A percentile compares a stretch with the other conserved stretches of the same genome.
These are phyloP conservation scores for Neonectria ditissima DNA, from an alignment of 2,329 filamentous ascomycete genomes.

Conservation along the genomic window DNA sequence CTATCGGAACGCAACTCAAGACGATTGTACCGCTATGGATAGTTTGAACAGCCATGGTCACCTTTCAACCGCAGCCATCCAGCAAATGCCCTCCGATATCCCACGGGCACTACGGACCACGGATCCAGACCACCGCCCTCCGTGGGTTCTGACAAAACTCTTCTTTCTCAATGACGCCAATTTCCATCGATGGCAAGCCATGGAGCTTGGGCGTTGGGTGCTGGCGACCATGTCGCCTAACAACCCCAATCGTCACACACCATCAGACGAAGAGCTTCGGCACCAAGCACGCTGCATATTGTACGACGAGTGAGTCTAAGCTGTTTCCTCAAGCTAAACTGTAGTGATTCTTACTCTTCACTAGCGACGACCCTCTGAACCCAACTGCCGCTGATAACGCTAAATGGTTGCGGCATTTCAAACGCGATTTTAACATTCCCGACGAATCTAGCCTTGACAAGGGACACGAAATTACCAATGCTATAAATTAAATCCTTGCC, in stretches of 20 bases:
- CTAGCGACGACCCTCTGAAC: not conserved
- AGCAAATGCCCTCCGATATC: too few species aligned
- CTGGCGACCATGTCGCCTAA: conserved; percentile 30
- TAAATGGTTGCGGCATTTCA: not conserved
- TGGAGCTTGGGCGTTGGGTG: conserved; percentile 28
- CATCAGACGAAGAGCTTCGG: conserved; percentile 29
- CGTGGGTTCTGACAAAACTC: too few species aligned
- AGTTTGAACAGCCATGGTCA: too few species aligned
- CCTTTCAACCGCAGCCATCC: too few species aligned
- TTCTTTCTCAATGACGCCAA: conserved; percentile 8
- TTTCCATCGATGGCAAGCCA: conserved; percentile 23
- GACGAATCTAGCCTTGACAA: not conserved
- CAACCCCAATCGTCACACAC: conserved; percentile 28
- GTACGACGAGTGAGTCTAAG: conserved; percentile 18
- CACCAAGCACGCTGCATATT: conserved; percentile 28
- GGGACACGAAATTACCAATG: too few species aligned
- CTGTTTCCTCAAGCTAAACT: too few species aligned
- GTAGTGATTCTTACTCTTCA: not conserved
- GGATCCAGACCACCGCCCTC: too few species aligned
- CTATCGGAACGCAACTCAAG: too few species aligned
- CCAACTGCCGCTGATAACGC: not conserved
- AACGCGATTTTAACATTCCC: not conserved
- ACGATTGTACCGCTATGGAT: too few species aligned
- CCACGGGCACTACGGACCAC: too few species aligned
- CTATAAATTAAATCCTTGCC: too few species aligned